These are phyloP conservation scores for Oryza punctata DNA, from an alignment of 176 grass and related monocot species.

Conservation along the genomic window DNA sequence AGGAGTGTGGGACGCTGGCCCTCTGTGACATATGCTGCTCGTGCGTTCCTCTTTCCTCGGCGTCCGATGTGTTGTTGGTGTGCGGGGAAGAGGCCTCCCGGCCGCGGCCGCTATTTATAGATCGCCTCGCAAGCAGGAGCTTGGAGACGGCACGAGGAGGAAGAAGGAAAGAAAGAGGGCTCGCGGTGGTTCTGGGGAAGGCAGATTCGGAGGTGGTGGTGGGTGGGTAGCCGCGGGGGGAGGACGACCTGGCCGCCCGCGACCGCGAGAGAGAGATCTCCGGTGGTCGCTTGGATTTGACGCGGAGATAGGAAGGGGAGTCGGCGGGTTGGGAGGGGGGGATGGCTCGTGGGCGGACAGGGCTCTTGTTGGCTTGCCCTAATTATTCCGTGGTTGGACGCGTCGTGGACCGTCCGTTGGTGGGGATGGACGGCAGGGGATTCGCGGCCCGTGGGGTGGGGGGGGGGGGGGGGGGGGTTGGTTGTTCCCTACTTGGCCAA, in stretches of 20 bases:
- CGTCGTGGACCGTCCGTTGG: neutral
- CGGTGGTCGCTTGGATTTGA: slow-evolving; percentile 34
- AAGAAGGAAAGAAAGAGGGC: slow-evolving; percentile 19
- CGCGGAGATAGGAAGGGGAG: neutral
- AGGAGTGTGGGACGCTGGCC: slow-evolving; percentile 80
- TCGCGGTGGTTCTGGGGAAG: slow-evolving; percentile 48
- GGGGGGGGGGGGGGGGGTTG: no score
- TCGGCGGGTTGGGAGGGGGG: no score
- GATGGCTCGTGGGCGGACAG: neutral
- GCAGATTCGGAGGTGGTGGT: slow-evolving; percentile 35
- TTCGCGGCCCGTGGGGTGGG: neutral
- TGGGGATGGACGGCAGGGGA: neutral
- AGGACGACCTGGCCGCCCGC: neutral
- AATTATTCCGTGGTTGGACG: neutral
- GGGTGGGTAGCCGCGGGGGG: neutral
- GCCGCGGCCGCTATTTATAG: slow-evolving; percentile 33
- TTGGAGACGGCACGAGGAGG: neutral
- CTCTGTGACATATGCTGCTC: slow-evolving; percentile 84
- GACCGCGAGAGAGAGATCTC: slow-evolving; percentile 8
- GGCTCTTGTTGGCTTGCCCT: neutral
- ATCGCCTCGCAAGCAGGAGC: neutral
- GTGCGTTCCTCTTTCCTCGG: slow-evolving; percentile 25
- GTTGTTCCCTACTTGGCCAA: no score
- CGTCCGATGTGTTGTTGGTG: neutral
- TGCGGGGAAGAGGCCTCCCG: neutral